A percentile compares a stretch with the other conserved stretches of the same genome.
These are phyloP conservation scores for Malus orientalis DNA, from an alignment of 306 rosid genomes.

Conservation along the genomic window DNA sequence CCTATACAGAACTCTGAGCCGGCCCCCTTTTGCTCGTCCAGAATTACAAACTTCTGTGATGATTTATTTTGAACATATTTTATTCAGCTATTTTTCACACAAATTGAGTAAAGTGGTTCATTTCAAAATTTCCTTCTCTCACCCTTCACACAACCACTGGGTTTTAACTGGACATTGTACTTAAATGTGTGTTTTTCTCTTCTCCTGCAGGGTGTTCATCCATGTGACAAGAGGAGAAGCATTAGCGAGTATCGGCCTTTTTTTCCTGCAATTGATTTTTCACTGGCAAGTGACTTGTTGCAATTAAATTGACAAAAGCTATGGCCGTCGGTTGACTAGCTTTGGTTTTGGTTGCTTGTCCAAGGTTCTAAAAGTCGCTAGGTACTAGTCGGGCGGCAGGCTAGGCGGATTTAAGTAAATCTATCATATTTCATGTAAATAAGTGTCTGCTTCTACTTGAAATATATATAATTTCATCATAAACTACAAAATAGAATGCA, in stretches of 20 bases:
- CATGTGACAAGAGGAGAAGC: constrained; percentile 89
- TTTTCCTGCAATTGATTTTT: constrained; percentile 91
- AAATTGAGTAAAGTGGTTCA: not conserved
- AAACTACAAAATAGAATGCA: too few relatives aligned
- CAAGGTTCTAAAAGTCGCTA: too few relatives aligned
- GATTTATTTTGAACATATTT: not conserved
- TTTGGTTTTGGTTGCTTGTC: constrained; percentile 13
- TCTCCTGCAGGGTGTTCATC: constrained; percentile 75
- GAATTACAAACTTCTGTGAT: not conserved
- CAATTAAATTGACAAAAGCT: constrained; percentile 7
- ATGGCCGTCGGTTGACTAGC: not conserved
- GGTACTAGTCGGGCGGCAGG: too few relatives aligned
- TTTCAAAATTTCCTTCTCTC: not conserved
- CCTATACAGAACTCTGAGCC: not conserved
- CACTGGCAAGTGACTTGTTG: constrained; percentile 45
- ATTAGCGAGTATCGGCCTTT: constrained; percentile 55
- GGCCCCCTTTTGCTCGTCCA: not conserved
- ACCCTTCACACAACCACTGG: not conserved
- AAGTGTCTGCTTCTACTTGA: too few relatives aligned
- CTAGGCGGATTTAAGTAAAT: too few relatives aligned
- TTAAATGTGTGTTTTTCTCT: constrained; percentile 8
- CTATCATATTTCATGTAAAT: too few relatives aligned
- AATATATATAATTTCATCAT: too few relatives aligned
- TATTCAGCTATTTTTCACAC: not conserved
- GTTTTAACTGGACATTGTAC: not conserved